phyloP scores from a whole-genome alignment of 305 asterid species.

The Rubia occidens region DNA sequence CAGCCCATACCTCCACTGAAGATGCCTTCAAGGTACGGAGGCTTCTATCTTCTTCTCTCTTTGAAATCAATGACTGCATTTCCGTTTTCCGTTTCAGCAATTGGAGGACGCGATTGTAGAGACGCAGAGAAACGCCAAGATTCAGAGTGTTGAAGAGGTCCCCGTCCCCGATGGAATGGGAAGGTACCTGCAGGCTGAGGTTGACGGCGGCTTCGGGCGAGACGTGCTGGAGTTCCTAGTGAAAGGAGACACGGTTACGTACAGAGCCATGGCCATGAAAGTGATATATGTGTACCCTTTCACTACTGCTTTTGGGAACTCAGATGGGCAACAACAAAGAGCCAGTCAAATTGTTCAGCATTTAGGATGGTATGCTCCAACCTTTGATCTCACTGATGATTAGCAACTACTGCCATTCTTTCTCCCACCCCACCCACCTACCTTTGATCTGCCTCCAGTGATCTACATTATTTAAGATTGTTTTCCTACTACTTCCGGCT shows the following conservation, averaged over 20 bases:
- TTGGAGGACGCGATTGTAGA: conserved; percentile 55
- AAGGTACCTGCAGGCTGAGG: conserved; percentile 67
- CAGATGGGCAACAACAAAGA: conserved; percentile 78
- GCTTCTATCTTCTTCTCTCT: background rate
- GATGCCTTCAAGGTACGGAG: conserved; percentile 38
- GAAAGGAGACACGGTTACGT: conserved; percentile 59
- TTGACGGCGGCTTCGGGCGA: conserved; percentile 83
- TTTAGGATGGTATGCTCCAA: conserved; percentile 89
- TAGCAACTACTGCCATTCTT: background rate
- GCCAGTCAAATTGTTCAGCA: conserved; percentile 44
- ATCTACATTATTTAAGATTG: background rate
- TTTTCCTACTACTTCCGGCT: conserved; percentile 9
- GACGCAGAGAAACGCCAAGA: conserved; percentile 72
- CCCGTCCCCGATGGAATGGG: conserved; percentile 48
- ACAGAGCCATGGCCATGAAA: conserved; percentile 70
- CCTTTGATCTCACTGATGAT: conserved; percentile 51
- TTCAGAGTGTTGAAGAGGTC: conserved; percentile 50
- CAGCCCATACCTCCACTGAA: conserved; percentile 31
- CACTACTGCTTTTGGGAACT: conserved; percentile 86
- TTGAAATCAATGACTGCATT: background rate
- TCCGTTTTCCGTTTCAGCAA: conserved; percentile 31
- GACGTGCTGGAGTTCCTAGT: conserved; percentile 73
- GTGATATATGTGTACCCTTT: conserved; percentile 78
- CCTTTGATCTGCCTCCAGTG: background rate
- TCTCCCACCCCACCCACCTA: background rate